Percentiles rank a stretch among this genome's conserved stretches.
Conservation (phyloP, 768 basidiomycete genomes). For the Hygrophorus russula region DNA sequence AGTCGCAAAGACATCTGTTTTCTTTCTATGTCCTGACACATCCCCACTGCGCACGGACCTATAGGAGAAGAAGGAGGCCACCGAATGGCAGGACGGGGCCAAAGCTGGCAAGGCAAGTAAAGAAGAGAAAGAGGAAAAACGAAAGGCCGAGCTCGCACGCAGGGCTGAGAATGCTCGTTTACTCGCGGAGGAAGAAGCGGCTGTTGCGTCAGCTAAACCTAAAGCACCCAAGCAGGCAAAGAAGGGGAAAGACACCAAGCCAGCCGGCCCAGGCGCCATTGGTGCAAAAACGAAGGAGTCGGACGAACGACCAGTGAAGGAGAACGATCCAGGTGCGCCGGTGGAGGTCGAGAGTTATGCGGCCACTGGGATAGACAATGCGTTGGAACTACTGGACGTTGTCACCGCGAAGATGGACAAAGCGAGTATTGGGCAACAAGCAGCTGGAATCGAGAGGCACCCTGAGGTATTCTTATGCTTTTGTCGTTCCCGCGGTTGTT, state of each 20-base stretch:
- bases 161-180: constrained; percentile 81
- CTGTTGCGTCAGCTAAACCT: constrained; percentile 36
- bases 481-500: not conserved
- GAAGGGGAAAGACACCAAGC: constrained; percentile 41
- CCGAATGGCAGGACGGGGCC: constrained; percentile 50
- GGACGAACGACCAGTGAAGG: constrained; percentile 15
- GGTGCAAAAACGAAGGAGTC: constrained; percentile 50
- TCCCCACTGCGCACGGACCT: not conserved
- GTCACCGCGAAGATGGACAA: constrained; percentile 92
- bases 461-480: constrained; percentile 58
- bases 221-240: constrained; percentile 58
- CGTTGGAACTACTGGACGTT: constrained; percentile 77
- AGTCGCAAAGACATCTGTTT: not conserved
- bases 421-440: constrained; percentile 79
- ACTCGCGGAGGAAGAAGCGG: constrained; percentile 81
- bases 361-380: constrained; percentile 87
- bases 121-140: constrained; percentile 72
- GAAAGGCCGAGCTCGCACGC: constrained; percentile 67
- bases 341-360: constrained; percentile 53
- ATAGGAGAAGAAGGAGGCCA: constrained; percentile 65
- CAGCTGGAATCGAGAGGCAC: constrained; percentile 80
- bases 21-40: not conserved
- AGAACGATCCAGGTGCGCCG: constrained; percentile 12
- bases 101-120: constrained; percentile 53
- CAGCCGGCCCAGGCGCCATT: constrained; percentile 79